phyloP scores from a whole-genome alignment of 768 basidiomycete species.

The Serendipita sp. region DNA sequence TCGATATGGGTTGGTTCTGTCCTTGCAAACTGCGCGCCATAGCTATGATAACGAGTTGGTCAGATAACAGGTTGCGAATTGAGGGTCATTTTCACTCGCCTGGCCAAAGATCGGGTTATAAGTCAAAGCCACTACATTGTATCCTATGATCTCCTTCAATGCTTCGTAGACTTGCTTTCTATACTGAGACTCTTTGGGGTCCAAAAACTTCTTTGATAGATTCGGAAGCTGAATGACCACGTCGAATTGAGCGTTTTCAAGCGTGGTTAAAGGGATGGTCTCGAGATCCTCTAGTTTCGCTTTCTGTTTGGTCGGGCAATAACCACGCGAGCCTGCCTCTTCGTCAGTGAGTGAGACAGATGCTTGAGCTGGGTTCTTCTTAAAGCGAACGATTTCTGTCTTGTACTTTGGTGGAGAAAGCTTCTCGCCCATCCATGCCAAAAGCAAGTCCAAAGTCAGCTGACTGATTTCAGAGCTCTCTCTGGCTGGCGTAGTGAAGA shows the following conservation, averaged over 20 bases:
- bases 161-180: conserved; percentile 14
- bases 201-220: conserved; percentile 14
- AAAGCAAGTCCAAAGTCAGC: conserved; percentile 15
- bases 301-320: conserved; percentile 11
- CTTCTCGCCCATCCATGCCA: conserved; percentile 17
- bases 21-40: conserved; percentile 18
- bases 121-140: conserved; percentile 16
- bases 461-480: conserved; percentile 14
- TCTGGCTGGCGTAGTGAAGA: conserved; percentile 11
- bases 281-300: not conserved
- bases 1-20: conserved; percentile 6
- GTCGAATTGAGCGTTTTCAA: not conserved
- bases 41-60: conserved; percentile 7
- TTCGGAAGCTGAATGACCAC: conserved; percentile 9
- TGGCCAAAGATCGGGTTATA: conserved; percentile 19
- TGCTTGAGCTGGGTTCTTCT: conserved; percentile 10
- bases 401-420: conserved; percentile 2
- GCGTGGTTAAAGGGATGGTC: not conserved
- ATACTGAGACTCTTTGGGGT: conserved; percentile 13
- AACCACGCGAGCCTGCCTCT: conserved; percentile 11
- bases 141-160: conserved; percentile 15
- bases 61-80: not conserved
- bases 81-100: not conserved
- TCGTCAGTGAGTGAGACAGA: conserved; percentile 12
- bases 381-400: conserved; percentile 10